Evolutionary conservation across 2,329 filamentous ascomycete genomes (phyloP), one percentile per base, ranked within the genome.

Genomic region (Epichloe festucae): DNA sequence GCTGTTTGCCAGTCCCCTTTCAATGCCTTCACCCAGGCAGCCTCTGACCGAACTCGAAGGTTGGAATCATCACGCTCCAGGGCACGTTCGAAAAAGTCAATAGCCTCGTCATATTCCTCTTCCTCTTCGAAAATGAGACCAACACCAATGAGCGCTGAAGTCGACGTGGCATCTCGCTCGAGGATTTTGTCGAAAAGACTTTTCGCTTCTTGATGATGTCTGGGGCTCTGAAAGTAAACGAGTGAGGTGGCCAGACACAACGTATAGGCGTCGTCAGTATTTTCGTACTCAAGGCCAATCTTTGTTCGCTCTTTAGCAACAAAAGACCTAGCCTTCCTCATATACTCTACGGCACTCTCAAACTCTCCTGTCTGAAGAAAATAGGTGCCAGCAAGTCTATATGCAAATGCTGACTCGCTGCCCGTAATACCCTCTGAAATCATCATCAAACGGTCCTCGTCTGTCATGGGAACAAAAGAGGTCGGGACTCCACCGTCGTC

Each of bases 81-180:
- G 1, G 93, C 93, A 56, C 87, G 79, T 40, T 77, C 77, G 12
- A 98, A 70, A 71, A 95, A 96, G 31, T 85, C 78, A 40, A 90
- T 81, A 0, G 94, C 93, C 60, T 88, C 77, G 46, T 79, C 74
- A 60, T 87, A 96, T 56, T 97, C 86, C 60, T 95, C 85, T 57
- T 95, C 89, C 60, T 97, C 93, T 66, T 96, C 89, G 46, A 90
- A 84, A 41, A 98, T 91, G 23, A 97, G 70, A 1, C 93, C 94
- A 36, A 96, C 81, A 0, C 93, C 93, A 45, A 97, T 87, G 55
- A 98, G 73, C 2, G 90, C 90, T 34, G 82, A 72, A 0, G 89
- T 94, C 0, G 86, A 90, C 3, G 79, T 80, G 2, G 82, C 77
- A 52, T 94, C 89, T 27, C 85, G 79, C 46, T 79, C 73, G 1